phyloP scores from a whole-genome alignment of 2,329 filamentous ascomycete species.

The Uncinocarpus reesii region DNA sequence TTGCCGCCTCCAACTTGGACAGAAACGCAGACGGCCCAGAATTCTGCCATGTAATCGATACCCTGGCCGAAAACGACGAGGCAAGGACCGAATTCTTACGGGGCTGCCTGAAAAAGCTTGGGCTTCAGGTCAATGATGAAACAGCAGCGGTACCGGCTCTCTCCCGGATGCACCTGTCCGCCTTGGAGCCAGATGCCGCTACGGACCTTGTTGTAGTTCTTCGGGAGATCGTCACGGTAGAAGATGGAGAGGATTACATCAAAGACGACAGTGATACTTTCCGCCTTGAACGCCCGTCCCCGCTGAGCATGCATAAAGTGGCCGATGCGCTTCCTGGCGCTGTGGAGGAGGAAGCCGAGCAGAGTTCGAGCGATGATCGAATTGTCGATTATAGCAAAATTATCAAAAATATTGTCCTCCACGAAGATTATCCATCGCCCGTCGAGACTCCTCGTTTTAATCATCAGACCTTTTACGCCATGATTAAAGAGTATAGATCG shows the following conservation, averaged over 20 bases:
- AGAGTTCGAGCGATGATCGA: constrained; percentile 40
- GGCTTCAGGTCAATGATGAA: constrained; percentile 64
- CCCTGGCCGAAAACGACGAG: constrained; percentile 58
- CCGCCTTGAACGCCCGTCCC: constrained; percentile 57
- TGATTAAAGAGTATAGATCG: constrained; percentile 56
- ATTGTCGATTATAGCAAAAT: constrained; percentile 65
- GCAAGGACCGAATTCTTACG: constrained; percentile 65
- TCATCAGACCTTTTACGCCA: constrained; percentile 65
- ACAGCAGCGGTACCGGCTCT: constrained; percentile 63
- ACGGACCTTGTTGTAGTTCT: constrained; percentile 54
- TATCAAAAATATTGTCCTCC: constrained; percentile 62
- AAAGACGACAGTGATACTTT: constrained; percentile 77
- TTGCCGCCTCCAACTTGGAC: constrained; percentile 67
- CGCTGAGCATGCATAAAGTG: constrained; percentile 49
- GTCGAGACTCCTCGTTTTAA: constrained; percentile 79
- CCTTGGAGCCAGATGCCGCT: constrained; percentile 52
- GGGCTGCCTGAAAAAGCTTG: constrained; percentile 67
- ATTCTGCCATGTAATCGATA: constrained; percentile 60
- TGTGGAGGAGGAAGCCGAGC: constrained; percentile 25
- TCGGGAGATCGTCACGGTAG: constrained; percentile 56
- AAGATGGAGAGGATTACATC: constrained; percentile 60
- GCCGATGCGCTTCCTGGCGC: constrained; percentile 42
- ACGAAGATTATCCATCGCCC: constrained; percentile 58
- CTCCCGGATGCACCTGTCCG: constrained; percentile 72
- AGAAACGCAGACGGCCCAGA: constrained; percentile 55